A percentile compares a stretch with the other conserved stretches of the same genome.
phyloP scores from a whole-genome alignment of 2,329 filamentous ascomycete genomes.

The Camptophora hylomeconis region DNA sequence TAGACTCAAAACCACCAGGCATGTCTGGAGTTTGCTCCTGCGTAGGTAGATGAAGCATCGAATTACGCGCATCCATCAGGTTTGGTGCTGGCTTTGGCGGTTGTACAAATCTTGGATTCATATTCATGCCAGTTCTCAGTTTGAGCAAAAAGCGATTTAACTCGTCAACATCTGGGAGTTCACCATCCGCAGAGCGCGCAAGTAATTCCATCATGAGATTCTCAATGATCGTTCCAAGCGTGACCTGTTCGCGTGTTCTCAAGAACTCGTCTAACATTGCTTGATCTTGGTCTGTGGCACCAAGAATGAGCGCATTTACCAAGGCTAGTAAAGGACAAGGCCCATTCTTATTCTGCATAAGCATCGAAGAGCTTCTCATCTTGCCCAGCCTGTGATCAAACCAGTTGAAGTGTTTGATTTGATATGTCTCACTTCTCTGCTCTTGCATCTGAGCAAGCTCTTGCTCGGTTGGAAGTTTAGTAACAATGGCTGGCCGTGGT shows the following conservation, averaged over 20 bases:
- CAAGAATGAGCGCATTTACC: slow-evolving; percentile 81
- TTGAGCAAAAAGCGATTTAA: slow-evolving; percentile 78
- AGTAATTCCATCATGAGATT: slow-evolving; percentile 90
- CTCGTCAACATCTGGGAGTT: slow-evolving; percentile 72
- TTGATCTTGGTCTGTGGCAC: slow-evolving; percentile 53
- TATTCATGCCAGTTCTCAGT: slow-evolving; percentile 93
- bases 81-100: slow-evolving; percentile 34
- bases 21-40: slow-evolving; percentile 4
- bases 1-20: slow-evolving; percentile 69
- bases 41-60: slow-evolving; percentile 9
- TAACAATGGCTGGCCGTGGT: slow-evolving; percentile 11
- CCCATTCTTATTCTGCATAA: slow-evolving; percentile 87
- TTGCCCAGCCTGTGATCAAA: slow-evolving; percentile 51
- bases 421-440: slow-evolving; percentile 64
- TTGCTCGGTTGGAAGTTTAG: slow-evolving; percentile 14
- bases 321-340: slow-evolving; percentile 86
- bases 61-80: slow-evolving; percentile 21
- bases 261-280: slow-evolving; percentile 69
- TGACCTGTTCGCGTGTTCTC: slow-evolving; percentile 72
- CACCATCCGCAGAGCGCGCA: slow-evolving; percentile 52
- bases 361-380: slow-evolving; percentile 66
- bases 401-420: slow-evolving; percentile 87
- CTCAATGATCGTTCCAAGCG: slow-evolving; percentile 70
- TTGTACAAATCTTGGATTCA: slow-evolving; percentile 78
- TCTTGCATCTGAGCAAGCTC: slow-evolving; percentile 25